Base-by-base conservation (phyloP, 805 yeast genomes). In the Wilhelminamyces savonicus region DNA sequence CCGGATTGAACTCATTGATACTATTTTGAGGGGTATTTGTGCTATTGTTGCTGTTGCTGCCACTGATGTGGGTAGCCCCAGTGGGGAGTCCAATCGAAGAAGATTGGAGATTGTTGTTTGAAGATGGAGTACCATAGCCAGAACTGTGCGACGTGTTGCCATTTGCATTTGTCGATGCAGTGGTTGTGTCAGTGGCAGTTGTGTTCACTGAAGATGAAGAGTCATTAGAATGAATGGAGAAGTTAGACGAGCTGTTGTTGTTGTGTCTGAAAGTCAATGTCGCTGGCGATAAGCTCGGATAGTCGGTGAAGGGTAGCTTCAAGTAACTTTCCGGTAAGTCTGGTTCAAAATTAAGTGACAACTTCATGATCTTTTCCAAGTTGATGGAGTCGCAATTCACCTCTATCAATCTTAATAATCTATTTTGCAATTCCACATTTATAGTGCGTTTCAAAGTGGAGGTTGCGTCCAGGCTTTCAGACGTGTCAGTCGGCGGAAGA, bases 321-420 rank as follows among this genome's bases (percentile, higher is more conserved):
- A 63, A 35, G 33, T 63, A 64, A 4, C 50, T 48, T 33, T 65
- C 71, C 1, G 58, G 59, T 21, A 62, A 49, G 2, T 80, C 74
- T 1, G 88, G 82, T 44, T 90, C 95, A 23, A 69, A 58, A 0
- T 50, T 44, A 30, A 82, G 56, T 10, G 95, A 85, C 36, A 71
- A 50, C 25, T 66, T 64, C 88, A 83, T 78, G 3, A 82, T 59
- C 8, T 63, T 58, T 4, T 69, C 71, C 24, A 74, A 64, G 23
- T 69, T 65, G 20, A 75, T 56, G 0, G 76, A 69, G 13, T 62
- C 60, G 27, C 58, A 46, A 29, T 63, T 62, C 13, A 52, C 28
- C 13, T 69, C 65, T 27, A 81, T 49, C 13, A 78, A 52, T 24
- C 62, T 58, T 29, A 67, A 54, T 11, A 78, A 53, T 35, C 63